Evolutionary conservation across 2,329 filamentous ascomycete species (phyloP), one percentile per base, ranked within the genome.

Genomic region (Amesomyces nigricolor): DNA sequence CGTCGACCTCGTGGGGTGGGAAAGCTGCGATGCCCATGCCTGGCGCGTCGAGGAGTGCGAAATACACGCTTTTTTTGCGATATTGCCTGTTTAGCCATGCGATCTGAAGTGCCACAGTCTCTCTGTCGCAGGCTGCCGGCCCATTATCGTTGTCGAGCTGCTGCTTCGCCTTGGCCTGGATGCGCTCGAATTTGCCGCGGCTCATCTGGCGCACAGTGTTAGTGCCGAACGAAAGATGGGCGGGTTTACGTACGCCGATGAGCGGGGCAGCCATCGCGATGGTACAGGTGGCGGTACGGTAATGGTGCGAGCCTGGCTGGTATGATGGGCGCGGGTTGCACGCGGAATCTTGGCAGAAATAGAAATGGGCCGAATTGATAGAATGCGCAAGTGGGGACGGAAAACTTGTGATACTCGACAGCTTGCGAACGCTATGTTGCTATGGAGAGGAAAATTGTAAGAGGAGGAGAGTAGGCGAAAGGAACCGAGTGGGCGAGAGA

Each of bases 81-180:
- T 47, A 53, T 10, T 19, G 38, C 22, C 29, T 6, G 38, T 53
- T 53, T 16, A 53, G 51, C 19, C 51, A 53, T 22, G 51, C 51
- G 51, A 44, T 47, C 51, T 48, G 29, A 22, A 53, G 51, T 14
- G 45, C 44, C 26, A 53, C 35, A 22, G 51, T 53, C 44, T 53
- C 45, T 14, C 10, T 40, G 37, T 53, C 51, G 44, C 44, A 53
- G 9, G 22, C 8, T 35, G 30, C 37, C 2, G 26, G 29, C 26
- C 35, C 39, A 3, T 29, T 42, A 8, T 48, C 16, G 45, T 30
- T 16, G 13, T 32, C 19, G 30, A 52, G 50, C 35, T 52, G 50
- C 19, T 29, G 19, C 17, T 17, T 40, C 29, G 50, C 50, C 48
- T 46, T 52, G 30, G 16, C 13, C 32, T 52, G 30, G 19, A 52